Evolutionary conservation across 2,329 filamentous ascomycete species (phyloP).

Genomic region (Fusarium sp.): DNA sequence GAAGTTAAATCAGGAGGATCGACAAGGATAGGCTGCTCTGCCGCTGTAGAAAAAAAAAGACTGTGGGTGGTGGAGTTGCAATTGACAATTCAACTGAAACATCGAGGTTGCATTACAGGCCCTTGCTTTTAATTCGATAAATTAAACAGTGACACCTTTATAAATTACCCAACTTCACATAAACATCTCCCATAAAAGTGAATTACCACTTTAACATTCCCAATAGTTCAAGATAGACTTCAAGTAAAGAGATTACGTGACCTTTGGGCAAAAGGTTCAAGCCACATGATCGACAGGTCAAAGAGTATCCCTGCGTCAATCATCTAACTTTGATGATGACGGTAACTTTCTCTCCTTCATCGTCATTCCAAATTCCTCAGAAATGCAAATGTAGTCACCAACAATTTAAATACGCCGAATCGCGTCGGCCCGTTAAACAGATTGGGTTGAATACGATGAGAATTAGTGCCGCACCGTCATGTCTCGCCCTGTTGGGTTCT

Average conservation of each 20-base stretch:
- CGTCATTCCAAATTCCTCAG: slow-evolving; percentile 1
- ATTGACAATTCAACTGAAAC: slow-evolving; percentile 32
- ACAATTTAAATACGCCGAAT: slow-evolving; percentile 3
- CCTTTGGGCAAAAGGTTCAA: background rate
- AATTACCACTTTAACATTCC: background rate
- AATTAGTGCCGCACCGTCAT: slow-evolving; percentile 24
- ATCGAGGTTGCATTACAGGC: slow-evolving; percentile 14
- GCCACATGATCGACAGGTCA: slow-evolving; percentile 26
- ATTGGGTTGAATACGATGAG: slow-evolving; percentile 3
- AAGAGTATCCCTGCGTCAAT: slow-evolving; percentile 22
- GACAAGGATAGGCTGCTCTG: slow-evolving; percentile 18
- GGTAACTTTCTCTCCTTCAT: background rate
- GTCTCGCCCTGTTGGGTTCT: background rate
- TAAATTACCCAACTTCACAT: background rate
- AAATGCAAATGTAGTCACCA: background rate
- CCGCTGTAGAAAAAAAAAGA: slow-evolving; percentile 14
- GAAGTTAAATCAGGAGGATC: background rate
- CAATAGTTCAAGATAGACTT: background rate
- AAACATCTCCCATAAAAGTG: background rate
- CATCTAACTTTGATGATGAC: background rate
- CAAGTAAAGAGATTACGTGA: background rate
- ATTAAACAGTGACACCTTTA: background rate
- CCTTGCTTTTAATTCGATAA: slow-evolving; percentile 9
- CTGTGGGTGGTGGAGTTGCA: slow-evolving; percentile 4
- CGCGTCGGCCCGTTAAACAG: slow-evolving; percentile 18